Percentiles rank a stretch among this genome's conserved stretches.
Conservation (phyloP, 2,329 filamentous ascomycete genomes). For the Volutella citrinella region DNA sequence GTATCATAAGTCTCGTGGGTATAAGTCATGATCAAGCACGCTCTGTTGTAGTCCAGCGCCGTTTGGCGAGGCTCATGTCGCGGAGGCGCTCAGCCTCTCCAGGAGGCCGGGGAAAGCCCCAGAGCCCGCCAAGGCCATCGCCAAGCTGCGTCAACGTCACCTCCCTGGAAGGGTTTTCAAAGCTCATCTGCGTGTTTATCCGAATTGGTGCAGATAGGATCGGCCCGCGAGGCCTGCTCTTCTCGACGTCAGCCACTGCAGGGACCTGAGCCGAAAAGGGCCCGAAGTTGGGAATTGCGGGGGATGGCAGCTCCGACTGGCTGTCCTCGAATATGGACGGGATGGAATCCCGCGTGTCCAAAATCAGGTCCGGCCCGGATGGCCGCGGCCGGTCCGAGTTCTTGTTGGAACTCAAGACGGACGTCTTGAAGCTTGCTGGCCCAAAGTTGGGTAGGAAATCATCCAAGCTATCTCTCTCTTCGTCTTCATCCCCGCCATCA, state of each 20-base stretch:
- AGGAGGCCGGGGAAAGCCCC: slow-evolving; percentile 42
- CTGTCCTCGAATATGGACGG: slow-evolving; percentile 1
- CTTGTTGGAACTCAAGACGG: slow-evolving; percentile 13
- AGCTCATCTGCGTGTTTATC: slow-evolving; percentile 30
- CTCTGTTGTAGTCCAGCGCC: slow-evolving; percentile 57
- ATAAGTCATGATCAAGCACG: no score
- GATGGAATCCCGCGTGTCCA: slow-evolving; percentile 5
- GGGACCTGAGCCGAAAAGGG: slow-evolving; percentile 18
- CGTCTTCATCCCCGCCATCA: slow-evolving; percentile 42
- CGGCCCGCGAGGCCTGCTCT: slow-evolving; percentile 22
- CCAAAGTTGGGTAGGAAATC: slow-evolving; percentile 52
- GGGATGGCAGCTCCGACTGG: slow-evolving; percentile 16
- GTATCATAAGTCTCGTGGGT: no score
- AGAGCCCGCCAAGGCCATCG: slow-evolving; percentile 40
- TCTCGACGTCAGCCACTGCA: slow-evolving; percentile 14
- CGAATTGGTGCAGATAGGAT: slow-evolving; percentile 35
- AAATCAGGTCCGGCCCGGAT: slow-evolving; percentile 5
- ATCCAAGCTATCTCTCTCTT: slow-evolving; percentile 43
- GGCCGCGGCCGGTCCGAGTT: neutral
- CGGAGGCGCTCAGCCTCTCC: slow-evolving; percentile 44
- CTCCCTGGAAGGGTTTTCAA: slow-evolving; percentile 30
- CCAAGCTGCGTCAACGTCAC: slow-evolving; percentile 33
- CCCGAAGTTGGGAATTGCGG: slow-evolving; percentile 16
- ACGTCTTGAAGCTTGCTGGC: slow-evolving; percentile 31
- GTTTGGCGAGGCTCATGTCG: slow-evolving; percentile 46